These are phyloP conservation scores for Fusarium succisae DNA, from an alignment of 2,329 filamentous ascomycete genomes.

Conservation along the genomic window DNA sequence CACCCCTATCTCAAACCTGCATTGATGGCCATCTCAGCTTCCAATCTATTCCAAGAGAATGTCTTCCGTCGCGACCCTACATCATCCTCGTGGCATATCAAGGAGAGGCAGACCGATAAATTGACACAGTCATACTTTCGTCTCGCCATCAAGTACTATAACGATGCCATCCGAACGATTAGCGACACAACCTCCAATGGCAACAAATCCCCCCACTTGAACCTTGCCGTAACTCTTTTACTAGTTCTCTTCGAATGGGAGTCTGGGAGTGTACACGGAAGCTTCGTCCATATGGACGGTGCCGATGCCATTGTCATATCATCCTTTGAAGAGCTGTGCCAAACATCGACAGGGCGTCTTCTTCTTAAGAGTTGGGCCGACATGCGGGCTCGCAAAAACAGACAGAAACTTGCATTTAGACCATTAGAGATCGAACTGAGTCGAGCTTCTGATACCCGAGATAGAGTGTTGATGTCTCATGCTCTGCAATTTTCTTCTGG, in stretches of 20 bases:
- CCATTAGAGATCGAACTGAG: neutral
- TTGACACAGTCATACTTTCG: neutral
- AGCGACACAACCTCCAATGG: neutral
- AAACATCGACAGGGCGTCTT: neutral
- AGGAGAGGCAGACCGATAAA: neutral
- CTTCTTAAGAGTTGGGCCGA: neutral
- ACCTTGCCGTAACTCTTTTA: neutral
- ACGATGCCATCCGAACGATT: neutral
- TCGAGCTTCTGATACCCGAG: neutral
- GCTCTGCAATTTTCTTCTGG: neutral
- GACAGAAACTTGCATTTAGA: neutral
- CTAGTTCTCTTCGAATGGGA: neutral
- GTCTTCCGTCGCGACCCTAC: neutral
- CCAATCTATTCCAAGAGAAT: neutral
- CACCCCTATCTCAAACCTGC: neutral
- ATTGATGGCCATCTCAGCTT: neutral
- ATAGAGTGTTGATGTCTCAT: neutral
- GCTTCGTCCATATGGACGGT: neutral
- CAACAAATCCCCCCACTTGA: accelerated
- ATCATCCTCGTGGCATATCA: neutral
- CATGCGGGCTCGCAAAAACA: neutral
- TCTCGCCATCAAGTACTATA: neutral
- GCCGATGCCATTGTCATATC: neutral
- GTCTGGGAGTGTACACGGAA: neutral
- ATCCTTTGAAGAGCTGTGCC: neutral